Conservation (phyloP, 2,329 filamentous ascomycete species). For the Endothia cerciana region DNA sequence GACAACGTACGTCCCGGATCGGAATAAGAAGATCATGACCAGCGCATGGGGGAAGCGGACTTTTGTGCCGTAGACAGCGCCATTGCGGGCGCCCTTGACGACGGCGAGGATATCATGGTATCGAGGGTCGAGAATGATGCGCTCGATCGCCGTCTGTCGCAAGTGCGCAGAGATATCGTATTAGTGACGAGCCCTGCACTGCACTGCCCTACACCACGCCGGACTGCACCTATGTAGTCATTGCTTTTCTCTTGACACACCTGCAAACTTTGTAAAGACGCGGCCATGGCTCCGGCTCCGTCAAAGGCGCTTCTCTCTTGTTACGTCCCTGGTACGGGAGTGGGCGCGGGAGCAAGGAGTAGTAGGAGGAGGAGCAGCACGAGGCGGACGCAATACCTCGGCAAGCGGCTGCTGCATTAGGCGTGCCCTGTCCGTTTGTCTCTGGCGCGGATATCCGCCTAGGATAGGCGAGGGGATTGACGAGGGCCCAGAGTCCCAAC, state of each 20-base stretch:
- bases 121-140: conserved; percentile 77
- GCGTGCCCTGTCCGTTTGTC: background rate
- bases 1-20: conserved; percentile 76
- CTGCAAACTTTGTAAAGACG: conserved; percentile 25
- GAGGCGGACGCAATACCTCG: background rate
- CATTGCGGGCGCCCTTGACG: conserved; percentile 93
- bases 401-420: background rate
- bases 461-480: no score
- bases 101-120: conserved; percentile 85
- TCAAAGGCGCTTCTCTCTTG: background rate
- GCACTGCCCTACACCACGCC: background rate
- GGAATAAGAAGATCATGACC: conserved; percentile 98
- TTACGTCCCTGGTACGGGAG: background rate
- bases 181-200: background rate
- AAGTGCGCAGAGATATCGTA: background rate
- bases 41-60: conserved; percentile 97
- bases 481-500: no score
- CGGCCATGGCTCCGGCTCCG: conserved; percentile 15
- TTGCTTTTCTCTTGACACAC: conserved; percentile 13
- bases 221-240: background rate
- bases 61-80: conserved; percentile 94
- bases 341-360: background rate
- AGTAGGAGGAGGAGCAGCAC: background rate
- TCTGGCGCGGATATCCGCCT: no score
- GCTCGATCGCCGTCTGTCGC: conserved; percentile 69